These are phyloP conservation scores for Dactylellina leptospora DNA, from an alignment of 2,329 filamentous ascomycete species.

Conservation along the genomic window DNA sequence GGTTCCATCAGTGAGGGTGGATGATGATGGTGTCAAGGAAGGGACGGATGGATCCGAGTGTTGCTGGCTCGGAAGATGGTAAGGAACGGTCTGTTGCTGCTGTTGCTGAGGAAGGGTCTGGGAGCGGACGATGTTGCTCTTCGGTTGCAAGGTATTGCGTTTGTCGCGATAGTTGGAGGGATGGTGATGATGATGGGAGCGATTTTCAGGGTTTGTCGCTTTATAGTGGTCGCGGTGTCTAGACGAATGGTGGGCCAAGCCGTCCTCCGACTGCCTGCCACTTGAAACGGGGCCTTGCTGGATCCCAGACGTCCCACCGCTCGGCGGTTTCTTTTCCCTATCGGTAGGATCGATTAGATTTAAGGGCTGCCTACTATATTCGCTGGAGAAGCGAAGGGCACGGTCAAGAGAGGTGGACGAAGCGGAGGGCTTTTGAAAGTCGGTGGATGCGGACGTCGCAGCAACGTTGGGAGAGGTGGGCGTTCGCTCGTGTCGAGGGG, in stretches of 20 bases:
- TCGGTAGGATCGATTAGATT: constrained; percentile 46
- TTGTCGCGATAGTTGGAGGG: constrained; percentile 32
- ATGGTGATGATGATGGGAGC: constrained; percentile 18
- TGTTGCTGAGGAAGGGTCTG: constrained; percentile 22
- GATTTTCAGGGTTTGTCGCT: constrained; percentile 20
- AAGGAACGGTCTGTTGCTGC: constrained; percentile 25
- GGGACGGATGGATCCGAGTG: constrained; percentile 40
- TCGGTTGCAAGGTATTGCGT: constrained; percentile 45
- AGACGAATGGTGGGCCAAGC: constrained; percentile 51
- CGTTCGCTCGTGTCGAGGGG: constrained; percentile 45
- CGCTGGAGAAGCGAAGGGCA: constrained; percentile 46
- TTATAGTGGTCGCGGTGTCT: constrained; percentile 18
- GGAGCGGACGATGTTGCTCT: constrained; percentile 29
- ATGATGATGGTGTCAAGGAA: constrained; percentile 25
- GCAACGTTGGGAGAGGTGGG: constrained; percentile 48
- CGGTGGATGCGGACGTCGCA: constrained; percentile 9
- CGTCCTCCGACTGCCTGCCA: constrained; percentile 50
- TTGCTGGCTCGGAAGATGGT: constrained; percentile 26
- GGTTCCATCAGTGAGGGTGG: constrained; percentile 23
- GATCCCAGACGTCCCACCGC: constrained; percentile 35
- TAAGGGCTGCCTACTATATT: constrained; percentile 48
- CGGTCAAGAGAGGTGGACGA: constrained; percentile 50
- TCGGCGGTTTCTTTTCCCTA: constrained; percentile 40
- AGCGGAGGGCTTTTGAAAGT: too few species aligned
- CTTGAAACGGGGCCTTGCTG: constrained; percentile 48